Base-by-base conservation (phyloP, 140 eudicot genomes). In the Cichorium intybus region DNA sequence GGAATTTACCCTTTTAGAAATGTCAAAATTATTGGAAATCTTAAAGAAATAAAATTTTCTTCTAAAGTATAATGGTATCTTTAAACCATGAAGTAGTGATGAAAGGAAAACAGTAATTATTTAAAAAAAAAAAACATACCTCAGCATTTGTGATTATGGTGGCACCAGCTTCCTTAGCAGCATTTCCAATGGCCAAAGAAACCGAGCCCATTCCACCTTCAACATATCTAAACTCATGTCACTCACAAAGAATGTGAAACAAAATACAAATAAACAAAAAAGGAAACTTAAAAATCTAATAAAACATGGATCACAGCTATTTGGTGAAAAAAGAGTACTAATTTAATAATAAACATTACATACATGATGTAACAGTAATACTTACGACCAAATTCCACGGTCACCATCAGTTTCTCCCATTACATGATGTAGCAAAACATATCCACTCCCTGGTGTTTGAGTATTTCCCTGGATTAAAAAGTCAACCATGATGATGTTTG, bases 201-300 rank as follows among this genome's bases (percentile, higher is more conserved):
- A 93, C 96, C 24, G 99, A 85, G 77, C 99, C 99, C 99, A 93
- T 93, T 69, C 99, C 99, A 70, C 99, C 99, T 84, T 93, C 90
- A 68, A 93, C 99, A 80, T 85, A 93, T 75, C 99, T 93, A 75
- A 60, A 75, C 37, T 62, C 62, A 20, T 59, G 62, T 53, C 47
- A 73, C 71, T 72, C 65, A 27, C 35, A 21, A 20, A 8, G 33
- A 60, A 68, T 67, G 24, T 58, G 20, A 57, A 46, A 69, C 31
- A 58, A 37, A 16, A 10, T 60, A 24, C 48, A 53, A 52, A 55
- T 52, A 49, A 20, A 62, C 27, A 24, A 24, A 50, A 71, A 24
- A 39, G 14, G 9, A 5, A 71, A 62, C n/a, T n/a, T n/a, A n/a
- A 47, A 69, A 31, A 68, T 29, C 34, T 23, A 60, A 59, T 60